phyloP scores from a whole-genome alignment of 2,329 filamentous ascomycete genomes.

The Monosporascus ibericus region DNA sequence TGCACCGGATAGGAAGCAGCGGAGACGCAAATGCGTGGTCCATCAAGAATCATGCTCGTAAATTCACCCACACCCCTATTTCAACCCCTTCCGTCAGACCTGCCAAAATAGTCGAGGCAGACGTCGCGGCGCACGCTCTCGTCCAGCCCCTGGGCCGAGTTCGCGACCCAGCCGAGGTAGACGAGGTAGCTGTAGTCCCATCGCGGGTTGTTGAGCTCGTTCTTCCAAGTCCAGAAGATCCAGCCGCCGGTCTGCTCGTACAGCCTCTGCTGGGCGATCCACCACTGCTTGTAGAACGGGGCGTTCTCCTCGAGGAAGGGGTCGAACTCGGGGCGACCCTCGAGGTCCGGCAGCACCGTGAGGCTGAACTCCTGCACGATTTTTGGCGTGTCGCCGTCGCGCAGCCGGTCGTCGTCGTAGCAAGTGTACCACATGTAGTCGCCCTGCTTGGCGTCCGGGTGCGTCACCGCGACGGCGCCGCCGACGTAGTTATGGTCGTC shows the following conservation, averaged over 20 bases:
- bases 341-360: slow-evolving; percentile 30
- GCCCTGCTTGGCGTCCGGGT: slow-evolving; percentile 28
- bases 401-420: slow-evolving; percentile 30
- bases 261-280: slow-evolving; percentile 27
- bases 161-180: neutral
- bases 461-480: slow-evolving; percentile 23
- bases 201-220: slow-evolving; percentile 31
- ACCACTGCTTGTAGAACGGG: slow-evolving; percentile 41
- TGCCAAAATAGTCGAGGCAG: neutral
- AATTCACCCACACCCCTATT: no score
- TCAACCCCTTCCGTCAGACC: neutral
- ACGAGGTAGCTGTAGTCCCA: slow-evolving; percentile 21
- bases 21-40: no score
- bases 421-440: slow-evolving; percentile 34
- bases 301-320: slow-evolving; percentile 18
- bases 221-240: slow-evolving; percentile 53
- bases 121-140: neutral
- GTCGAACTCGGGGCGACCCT: slow-evolving; percentile 31
- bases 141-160: neutral
- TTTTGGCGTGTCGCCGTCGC: slow-evolving; percentile 26
- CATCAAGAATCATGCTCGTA: no score
- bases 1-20: no score
- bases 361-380: slow-evolving; percentile 45
- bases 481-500: slow-evolving; percentile 46
- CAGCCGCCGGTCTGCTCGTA: slow-evolving; percentile 44